Evolutionary conservation across 192 early-diverging fungal genomes (phyloP).

Genomic region (Umbelopsis isabellina): DNA sequence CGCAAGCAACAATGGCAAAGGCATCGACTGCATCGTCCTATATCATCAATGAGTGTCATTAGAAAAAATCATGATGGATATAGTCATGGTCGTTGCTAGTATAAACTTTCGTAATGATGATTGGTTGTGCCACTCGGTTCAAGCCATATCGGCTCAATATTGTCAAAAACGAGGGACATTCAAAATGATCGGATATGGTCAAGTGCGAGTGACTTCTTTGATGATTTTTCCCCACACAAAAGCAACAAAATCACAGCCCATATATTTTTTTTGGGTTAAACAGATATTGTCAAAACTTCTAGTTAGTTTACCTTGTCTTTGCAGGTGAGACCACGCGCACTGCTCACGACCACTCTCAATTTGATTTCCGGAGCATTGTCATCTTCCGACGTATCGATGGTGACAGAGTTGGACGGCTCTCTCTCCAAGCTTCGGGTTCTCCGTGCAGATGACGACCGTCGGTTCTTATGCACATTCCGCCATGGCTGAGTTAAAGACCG

Average conservation of each 20-base stretch:
- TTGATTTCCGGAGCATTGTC: background rate
- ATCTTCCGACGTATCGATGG: background rate
- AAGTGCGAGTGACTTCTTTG: too few relatives aligned
- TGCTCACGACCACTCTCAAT: background rate
- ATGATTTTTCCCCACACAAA: too few relatives aligned
- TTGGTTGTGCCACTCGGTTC: too few relatives aligned
- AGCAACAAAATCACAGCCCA: too few relatives aligned
- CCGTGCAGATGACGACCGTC: background rate
- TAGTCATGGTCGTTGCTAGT: too few relatives aligned
- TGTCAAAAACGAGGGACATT: too few relatives aligned
- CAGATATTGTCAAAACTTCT: too few relatives aligned
- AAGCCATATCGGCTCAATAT: too few relatives aligned
- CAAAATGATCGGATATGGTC: too few relatives aligned
- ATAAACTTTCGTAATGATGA: too few relatives aligned
- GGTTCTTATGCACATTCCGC: constrained; percentile 1
- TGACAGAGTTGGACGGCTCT: background rate
- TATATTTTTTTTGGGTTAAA: too few relatives aligned
- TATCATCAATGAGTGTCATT: background rate
- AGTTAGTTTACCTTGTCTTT: constrained; percentile 11
- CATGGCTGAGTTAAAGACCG: constrained; percentile 20
- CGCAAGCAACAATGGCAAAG: constrained; percentile 60
- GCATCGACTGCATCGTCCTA: constrained; percentile 5
- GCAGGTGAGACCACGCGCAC: background rate
- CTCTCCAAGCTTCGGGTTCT: constrained; percentile 15
- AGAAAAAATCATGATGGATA: too few relatives aligned